These are phyloP conservation scores for Hypoxylon intermedium DNA, from an alignment of 495 filamentous ascomycete species.

Conservation along the genomic window DNA sequence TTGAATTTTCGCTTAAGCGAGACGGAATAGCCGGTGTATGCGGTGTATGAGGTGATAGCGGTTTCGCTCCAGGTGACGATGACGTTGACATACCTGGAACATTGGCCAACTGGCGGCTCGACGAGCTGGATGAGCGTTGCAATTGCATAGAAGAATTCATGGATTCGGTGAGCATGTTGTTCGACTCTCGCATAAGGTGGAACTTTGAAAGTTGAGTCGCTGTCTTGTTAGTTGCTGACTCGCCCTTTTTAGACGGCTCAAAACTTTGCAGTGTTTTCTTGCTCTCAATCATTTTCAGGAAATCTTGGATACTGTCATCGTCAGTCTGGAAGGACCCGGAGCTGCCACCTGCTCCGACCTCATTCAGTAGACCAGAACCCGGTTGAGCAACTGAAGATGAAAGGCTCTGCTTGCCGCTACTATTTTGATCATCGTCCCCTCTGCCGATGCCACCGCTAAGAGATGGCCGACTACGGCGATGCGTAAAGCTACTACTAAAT, in stretches of 20 bases:
- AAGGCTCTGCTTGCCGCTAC: constrained; percentile 86
- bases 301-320: constrained; percentile 91
- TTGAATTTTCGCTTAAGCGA: constrained; percentile 85
- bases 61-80: constrained; percentile 83
- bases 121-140: constrained; percentile 81
- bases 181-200: constrained; percentile 83
- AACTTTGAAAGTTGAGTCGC: constrained; percentile 77
- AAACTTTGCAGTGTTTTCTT: constrained; percentile 80
- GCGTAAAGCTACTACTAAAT: constrained; percentile 71
- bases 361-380: constrained; percentile 81
- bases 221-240: constrained; percentile 67
- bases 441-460: constrained; percentile 69
- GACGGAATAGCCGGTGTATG: constrained; percentile 94
- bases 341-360: constrained; percentile 71
- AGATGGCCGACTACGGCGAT: constrained; percentile 77
- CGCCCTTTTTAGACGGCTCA: constrained; percentile 61
- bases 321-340: constrained; percentile 83
- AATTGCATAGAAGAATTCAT: constrained; percentile 84
- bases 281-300: constrained; percentile 82
- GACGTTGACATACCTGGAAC: constrained; percentile 88
- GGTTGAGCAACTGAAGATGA: constrained; percentile 83
- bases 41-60: constrained; percentile 90
- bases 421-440: constrained; percentile 82
- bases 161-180: constrained; percentile 83
- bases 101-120: constrained; percentile 81